Evolutionary conservation across 495 filamentous ascomycete genomes (phyloP), one percentile per base, ranked within the genome.

Genomic region (Hyaloscypha variabilis): DNA sequence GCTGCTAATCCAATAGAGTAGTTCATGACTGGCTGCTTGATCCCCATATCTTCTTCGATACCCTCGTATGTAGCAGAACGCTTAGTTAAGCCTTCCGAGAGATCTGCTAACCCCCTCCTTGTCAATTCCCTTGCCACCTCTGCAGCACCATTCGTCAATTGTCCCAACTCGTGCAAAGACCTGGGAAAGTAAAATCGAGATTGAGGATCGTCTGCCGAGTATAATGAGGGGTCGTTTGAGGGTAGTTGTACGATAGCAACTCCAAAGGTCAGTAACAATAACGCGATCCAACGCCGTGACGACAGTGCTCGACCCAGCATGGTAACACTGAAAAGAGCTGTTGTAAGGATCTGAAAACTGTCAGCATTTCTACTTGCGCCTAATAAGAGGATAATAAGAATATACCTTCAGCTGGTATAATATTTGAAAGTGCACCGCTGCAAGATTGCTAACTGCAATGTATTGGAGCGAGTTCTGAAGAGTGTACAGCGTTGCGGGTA

Each of bases 1-100:
- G 94, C 88, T 1, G 86, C 75, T 13, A 98, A 72, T n/a, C 95
- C 95, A 60, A 96, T 77, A 1, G 85, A 82, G 57, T 87, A 83
- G 76, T 93, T 92, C 84, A 96, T 85, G 46, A 82, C 76, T 10
- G 89, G 90, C 26, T 84, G 78, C 21, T 81, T 83, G 29, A 84
- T 75, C 51, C 83, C 81, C 46, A 90, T 82, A 71, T 97, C 94
- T 65, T 95, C 89, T 67, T 92, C 82, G 59, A 97, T 97, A 24
- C 95, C 94, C 75, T 97, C 90, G 71, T 97, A 97, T 1, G 93
- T 96, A 6, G 93, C 93, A n/a, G 93, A 97, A n/a, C 95, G 88
- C 68, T 83, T 87, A 24, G 82, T 77, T 21, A 51, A 94, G 69
- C 84, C 85, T 39, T 82, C 78, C 8, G 69, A 71, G 6, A 82